phyloP scores from a whole-genome alignment of 768 basidiomycete genomes.

The Wakefieldia striispora region DNA sequence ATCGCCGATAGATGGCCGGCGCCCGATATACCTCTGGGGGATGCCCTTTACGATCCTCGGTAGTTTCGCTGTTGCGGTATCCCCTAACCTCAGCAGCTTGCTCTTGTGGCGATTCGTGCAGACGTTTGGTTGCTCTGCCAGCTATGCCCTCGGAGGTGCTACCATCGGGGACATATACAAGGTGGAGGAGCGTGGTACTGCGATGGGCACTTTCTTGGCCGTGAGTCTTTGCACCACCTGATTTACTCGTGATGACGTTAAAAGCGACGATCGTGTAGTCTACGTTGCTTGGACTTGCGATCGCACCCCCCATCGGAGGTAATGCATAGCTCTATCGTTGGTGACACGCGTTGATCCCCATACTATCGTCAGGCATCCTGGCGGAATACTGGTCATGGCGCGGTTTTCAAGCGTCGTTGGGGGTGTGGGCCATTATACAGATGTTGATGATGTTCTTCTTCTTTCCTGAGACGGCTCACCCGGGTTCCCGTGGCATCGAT shows the following conservation, averaged over 20 bases:
- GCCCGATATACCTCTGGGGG: conserved; percentile 54
- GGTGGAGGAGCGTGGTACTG: conserved; percentile 58
- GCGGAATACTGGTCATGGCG: conserved; percentile 70
- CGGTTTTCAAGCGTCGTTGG: conserved; percentile 49
- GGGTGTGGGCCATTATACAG: conserved; percentile 37
- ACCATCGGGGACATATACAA: conserved; percentile 67
- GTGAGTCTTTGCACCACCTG: conserved; percentile 29
- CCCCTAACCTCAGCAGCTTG: conserved; percentile 41
- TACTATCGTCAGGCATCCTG: conserved; percentile 36
- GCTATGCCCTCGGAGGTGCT: conserved; percentile 53
- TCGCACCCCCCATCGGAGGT: conserved; percentile 62
- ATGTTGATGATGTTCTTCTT: conserved; percentile 41
- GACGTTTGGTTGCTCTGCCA: conserved; percentile 60
- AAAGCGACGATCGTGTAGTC: conserved; percentile 32
- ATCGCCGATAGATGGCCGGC: conserved; percentile 54
- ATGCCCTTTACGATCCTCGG: conserved; percentile 59
- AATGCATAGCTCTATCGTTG: neutral
- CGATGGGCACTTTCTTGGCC: conserved; percentile 58
- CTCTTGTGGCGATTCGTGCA: conserved; percentile 66
- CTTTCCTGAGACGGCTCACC: conserved; percentile 70
- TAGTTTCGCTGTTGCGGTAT: conserved; percentile 56
- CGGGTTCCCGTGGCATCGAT: conserved; percentile 54
- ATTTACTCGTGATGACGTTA: neutral
- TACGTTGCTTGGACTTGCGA: conserved; percentile 54
- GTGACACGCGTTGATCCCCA: neutral